phyloP scores from a whole-genome alignment of 2,329 filamentous ascomycete species.

The Atkinsonella texensis region DNA sequence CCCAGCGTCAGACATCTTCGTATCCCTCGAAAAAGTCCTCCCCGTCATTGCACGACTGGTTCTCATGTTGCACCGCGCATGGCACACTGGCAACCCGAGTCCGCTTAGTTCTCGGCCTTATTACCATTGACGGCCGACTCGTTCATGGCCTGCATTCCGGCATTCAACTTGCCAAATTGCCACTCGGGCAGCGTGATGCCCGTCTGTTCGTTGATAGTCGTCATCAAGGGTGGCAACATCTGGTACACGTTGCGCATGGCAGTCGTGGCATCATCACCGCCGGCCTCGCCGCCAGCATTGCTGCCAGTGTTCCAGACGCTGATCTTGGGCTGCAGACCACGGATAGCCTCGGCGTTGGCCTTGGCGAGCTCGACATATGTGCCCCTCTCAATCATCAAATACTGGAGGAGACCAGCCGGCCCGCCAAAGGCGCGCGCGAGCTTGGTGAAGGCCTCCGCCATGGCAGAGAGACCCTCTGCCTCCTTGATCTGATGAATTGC shows the following conservation, averaged over 20 bases:
- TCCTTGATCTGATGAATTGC: slow-evolving; percentile 55
- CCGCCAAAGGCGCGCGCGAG: slow-evolving; percentile 65
- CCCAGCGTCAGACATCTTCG: too few relatives aligned
- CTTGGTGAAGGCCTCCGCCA: slow-evolving; percentile 69
- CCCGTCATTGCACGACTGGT: too few relatives aligned
- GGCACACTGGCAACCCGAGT: too few relatives aligned
- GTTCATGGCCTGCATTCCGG: slow-evolving; percentile 21
- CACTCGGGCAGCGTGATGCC: slow-evolving; percentile 70
- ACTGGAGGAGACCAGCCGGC: slow-evolving; percentile 65
- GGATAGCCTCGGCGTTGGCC: slow-evolving; percentile 64
- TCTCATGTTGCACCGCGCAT: too few relatives aligned
- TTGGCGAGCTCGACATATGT: slow-evolving; percentile 67
- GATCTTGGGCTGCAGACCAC: slow-evolving; percentile 77
- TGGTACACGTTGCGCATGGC: slow-evolving; percentile 71
- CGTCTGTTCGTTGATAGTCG: slow-evolving; percentile 80
- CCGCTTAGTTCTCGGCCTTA: not conserved
- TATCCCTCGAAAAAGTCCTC: too few relatives aligned
- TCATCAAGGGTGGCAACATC: slow-evolving; percentile 69
- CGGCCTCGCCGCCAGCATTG: slow-evolving; percentile 27
- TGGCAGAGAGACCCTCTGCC: slow-evolving; percentile 63
- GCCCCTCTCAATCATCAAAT: slow-evolving; percentile 77
- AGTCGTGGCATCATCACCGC: slow-evolving; percentile 43
- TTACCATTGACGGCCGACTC: slow-evolving; percentile 9
- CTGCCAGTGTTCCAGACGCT: slow-evolving; percentile 76
- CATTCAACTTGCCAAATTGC: slow-evolving; percentile 45